Evolutionary conservation across 495 filamentous ascomycete species (phyloP).

Genomic region (Neurospora sp.): DNA sequence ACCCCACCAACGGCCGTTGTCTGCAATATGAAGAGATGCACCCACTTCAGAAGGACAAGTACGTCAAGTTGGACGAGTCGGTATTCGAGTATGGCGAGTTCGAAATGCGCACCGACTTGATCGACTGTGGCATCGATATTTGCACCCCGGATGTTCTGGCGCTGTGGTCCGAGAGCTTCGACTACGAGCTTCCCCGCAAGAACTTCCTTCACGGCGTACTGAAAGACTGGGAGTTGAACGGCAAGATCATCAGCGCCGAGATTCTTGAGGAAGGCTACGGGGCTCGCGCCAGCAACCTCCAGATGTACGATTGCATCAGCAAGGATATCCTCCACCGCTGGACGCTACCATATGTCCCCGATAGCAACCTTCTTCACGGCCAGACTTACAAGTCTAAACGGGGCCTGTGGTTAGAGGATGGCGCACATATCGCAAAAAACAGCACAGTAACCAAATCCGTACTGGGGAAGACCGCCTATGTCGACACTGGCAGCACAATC

Average conservation of each 20-base stretch:
- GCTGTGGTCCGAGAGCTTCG: constrained; percentile 94
- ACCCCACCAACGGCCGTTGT: constrained; percentile 69
- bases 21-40: constrained; percentile 82
- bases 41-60: constrained; percentile 36
- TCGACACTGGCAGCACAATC: constrained; percentile 62
- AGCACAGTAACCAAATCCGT: constrained; percentile 47
- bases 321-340: constrained; percentile 78
- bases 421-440: constrained; percentile 47
- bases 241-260: constrained; percentile 89
- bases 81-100: constrained; percentile 54
- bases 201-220: constrained; percentile 86
- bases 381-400: constrained; percentile 68
- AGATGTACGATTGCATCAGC: constrained; percentile 85
- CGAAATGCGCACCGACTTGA: constrained; percentile 75
- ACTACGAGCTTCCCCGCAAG: constrained; percentile 79
- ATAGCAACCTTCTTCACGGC: constrained; percentile 68
- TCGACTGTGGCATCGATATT: constrained; percentile 94
- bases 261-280: constrained; percentile 72
- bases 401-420: constrained; percentile 60
- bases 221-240: constrained; percentile 93
- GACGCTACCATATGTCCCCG: constrained; percentile 89
- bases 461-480: constrained; percentile 62
- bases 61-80: constrained; percentile 56
- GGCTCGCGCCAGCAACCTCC: constrained; percentile 71
- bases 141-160: constrained; percentile 93